Conservation (phyloP, 202 grass and related monocot species). For the Zizania palustris region DNA sequence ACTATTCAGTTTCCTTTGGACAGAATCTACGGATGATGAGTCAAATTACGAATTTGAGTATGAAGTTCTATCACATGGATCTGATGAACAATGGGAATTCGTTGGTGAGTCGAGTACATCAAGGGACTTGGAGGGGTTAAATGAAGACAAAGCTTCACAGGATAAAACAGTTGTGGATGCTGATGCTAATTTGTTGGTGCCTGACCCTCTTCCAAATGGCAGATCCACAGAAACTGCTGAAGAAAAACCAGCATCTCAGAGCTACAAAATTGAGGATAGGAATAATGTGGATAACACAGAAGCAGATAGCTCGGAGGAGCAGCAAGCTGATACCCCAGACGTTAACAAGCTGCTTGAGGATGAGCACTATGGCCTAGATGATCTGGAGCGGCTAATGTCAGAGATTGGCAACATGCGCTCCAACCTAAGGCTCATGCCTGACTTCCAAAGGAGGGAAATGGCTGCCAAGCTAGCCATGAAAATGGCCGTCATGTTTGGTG, state of each 20-base stretch:
- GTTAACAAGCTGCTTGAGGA: slow-evolving; percentile 44
- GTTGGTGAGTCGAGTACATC: slow-evolving; percentile 56
- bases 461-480: slow-evolving; percentile 82
- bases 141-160: slow-evolving; percentile 34
- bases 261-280: slow-evolving; percentile 18
- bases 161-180: slow-evolving; percentile 23
- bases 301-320: slow-evolving; percentile 18
- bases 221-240: slow-evolving; percentile 41
- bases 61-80: slow-evolving; percentile 82
- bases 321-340: slow-evolving; percentile 35
- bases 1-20: slow-evolving; percentile 39
- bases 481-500: slow-evolving; percentile 91
- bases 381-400: slow-evolving; percentile 80
- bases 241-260: slow-evolving; percentile 35
- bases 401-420: slow-evolving; percentile 85
- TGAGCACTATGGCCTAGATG: slow-evolving; percentile 76
- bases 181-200: slow-evolving; percentile 2
- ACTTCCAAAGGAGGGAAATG: slow-evolving; percentile 94
- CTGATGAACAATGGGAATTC: slow-evolving; percentile 78
- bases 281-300: slow-evolving; percentile 22
- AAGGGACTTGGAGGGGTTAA: slow-evolving; percentile 49
- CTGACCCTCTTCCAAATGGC: slow-evolving; percentile 42
- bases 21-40: slow-evolving; percentile 86
- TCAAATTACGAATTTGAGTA: slow-evolving; percentile 79
- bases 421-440: slow-evolving; percentile 86